Conservation (phyloP, 345 rosid species). For the Viola odorata region DNA sequence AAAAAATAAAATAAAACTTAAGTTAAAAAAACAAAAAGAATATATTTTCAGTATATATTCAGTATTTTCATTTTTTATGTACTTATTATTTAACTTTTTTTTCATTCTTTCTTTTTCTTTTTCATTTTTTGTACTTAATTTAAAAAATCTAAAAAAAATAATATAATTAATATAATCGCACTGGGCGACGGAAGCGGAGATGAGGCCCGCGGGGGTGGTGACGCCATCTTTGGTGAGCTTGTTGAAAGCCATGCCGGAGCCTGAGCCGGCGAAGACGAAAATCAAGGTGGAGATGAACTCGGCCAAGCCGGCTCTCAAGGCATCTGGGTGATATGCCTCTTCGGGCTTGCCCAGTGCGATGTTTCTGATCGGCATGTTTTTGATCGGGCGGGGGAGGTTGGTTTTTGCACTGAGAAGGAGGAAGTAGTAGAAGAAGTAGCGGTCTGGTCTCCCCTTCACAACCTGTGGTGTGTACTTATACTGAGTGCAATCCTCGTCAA, state of each 20-base stretch:
- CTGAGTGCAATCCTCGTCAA: conserved; percentile 5
- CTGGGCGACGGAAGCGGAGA: conserved; percentile 72
- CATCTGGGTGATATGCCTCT: conserved; percentile 64
- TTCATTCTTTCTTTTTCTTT: too few relatives aligned
- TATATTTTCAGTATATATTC: too few relatives aligned
- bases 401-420: background rate
- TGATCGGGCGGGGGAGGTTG: conserved; percentile 9
- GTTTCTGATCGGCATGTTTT: conserved; percentile 74
- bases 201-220: conserved; percentile 71
- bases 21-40: too few relatives aligned
- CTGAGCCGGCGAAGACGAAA: conserved; percentile 87
- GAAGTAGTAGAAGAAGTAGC: background rate
- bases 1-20: too few relatives aligned
- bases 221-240: conserved; percentile 70
- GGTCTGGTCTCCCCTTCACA: too few relatives aligned
- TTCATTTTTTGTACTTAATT: too few relatives aligned
- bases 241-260: conserved; percentile 89
- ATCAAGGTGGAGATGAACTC: conserved; percentile 81
- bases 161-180: too few relatives aligned
- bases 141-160: too few relatives aligned
- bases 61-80: too few relatives aligned
- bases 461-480: conserved; percentile 28
- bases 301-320: conserved; percentile 73
- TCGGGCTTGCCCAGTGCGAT: conserved; percentile 66
- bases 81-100: too few relatives aligned